Evolutionary conservation across 805 yeast genomes (phyloP).

Genomic region (Saccharomycopsis fodiens): DNA sequence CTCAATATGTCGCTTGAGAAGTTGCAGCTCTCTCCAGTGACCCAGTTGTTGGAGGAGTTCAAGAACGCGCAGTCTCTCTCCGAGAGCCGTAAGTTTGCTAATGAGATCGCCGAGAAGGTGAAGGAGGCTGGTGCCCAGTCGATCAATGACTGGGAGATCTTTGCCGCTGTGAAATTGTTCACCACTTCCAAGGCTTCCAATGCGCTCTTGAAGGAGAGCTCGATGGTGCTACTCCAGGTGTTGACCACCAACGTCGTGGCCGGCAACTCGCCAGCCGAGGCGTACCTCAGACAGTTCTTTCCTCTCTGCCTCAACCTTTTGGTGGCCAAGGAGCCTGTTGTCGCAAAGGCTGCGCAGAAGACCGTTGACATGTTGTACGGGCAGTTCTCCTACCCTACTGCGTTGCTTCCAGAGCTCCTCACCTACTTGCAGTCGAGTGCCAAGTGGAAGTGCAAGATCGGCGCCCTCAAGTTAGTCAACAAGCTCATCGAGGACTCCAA

Average conservation of each 20-base stretch:
- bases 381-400: conserved; percentile 68
- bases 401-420: conserved; percentile 54
- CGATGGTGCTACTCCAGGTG: conserved; percentile 43
- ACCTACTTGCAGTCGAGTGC: conserved; percentile 71
- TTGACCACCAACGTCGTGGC: conserved; percentile 55
- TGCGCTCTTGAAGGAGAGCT: conserved; percentile 68
- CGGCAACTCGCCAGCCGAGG: conserved; percentile 59
- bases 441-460: conserved; percentile 87
- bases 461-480: conserved; percentile 68
- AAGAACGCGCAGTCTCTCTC: conserved; percentile 43
- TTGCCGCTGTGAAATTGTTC: conserved; percentile 56
- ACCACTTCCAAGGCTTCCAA: conserved; percentile 62
- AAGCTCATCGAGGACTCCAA: conserved; percentile 73
- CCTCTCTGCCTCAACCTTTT: conserved; percentile 59
- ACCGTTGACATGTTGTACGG: conserved; percentile 66
- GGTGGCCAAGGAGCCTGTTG: conserved; percentile 83
- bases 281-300: conserved; percentile 58
- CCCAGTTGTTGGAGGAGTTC: conserved; percentile 46
- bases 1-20: conserved; percentile 64
- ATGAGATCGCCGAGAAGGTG: conserved; percentile 44
- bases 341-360: conserved; percentile 77
- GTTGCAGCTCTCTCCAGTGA: conserved; percentile 57
- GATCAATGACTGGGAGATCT: conserved; percentile 58
- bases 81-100: conserved; percentile 49
- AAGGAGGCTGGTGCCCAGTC: conserved; percentile 35